Percentiles rank a stretch among this genome's conserved stretches.
phyloP scores from a whole-genome alignment of 2,329 filamentous ascomycete genomes.

The Neophaeococcomyces aloes region DNA sequence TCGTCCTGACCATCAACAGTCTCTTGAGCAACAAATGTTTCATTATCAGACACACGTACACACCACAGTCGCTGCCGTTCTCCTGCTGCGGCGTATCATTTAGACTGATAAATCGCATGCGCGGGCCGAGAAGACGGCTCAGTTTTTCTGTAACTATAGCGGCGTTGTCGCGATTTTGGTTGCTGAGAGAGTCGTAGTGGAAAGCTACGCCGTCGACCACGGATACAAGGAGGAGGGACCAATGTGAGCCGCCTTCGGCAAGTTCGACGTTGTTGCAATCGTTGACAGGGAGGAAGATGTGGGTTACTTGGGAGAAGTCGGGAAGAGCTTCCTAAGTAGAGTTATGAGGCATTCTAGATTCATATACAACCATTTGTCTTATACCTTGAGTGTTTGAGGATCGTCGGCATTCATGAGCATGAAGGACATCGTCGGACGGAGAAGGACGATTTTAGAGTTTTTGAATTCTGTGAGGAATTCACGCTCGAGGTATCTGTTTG shows the following conservation, averaged over 20 bases:
- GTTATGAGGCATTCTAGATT: slow-evolving; percentile 31
- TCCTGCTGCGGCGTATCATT: slow-evolving; percentile 82
- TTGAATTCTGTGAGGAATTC: slow-evolving; percentile 74
- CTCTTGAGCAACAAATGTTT: slow-evolving; percentile 79
- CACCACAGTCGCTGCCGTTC: slow-evolving; percentile 86
- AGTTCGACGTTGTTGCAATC: slow-evolving; percentile 65
- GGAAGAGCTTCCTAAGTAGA: slow-evolving; percentile 59
- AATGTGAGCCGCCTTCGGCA: slow-evolving; percentile 87
- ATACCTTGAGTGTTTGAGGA: slow-evolving; percentile 40
- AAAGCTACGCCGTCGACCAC: slow-evolving; percentile 84
- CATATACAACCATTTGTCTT: slow-evolving; percentile 31
- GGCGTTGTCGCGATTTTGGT: slow-evolving; percentile 66
- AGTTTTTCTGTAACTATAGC: slow-evolving; percentile 59
- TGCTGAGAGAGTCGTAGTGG: slow-evolving; percentile 83
- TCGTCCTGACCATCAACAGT: slow-evolving; percentile 65
- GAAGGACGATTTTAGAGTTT: slow-evolving; percentile 74
- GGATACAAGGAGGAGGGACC: slow-evolving; percentile 84
- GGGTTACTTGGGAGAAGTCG: slow-evolving; percentile 68
- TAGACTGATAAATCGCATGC: slow-evolving; percentile 66
- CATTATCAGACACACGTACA: slow-evolving; percentile 94
- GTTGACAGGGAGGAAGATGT: slow-evolving; percentile 93
- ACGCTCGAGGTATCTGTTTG: slow-evolving; percentile 63
- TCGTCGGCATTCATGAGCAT: slow-evolving; percentile 68
- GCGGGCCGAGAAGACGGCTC: slow-evolving; percentile 52
- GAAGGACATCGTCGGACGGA: slow-evolving; percentile 87